Conservation (phyloP, 306 rosid genomes). For the Acmispon strigosus region DNA sequence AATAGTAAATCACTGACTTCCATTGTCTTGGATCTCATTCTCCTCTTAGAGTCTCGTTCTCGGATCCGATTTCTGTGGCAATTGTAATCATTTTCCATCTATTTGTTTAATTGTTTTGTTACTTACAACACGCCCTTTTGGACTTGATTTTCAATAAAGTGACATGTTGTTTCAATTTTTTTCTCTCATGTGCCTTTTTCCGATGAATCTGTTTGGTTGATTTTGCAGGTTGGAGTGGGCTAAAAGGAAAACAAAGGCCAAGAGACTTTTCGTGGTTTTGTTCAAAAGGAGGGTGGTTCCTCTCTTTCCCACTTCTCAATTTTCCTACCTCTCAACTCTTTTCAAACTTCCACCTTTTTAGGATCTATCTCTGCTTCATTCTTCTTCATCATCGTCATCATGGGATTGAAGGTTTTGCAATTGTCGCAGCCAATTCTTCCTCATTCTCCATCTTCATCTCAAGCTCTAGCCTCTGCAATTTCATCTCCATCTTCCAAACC, state of each 20-base stretch:
- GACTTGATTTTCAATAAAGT: background rate
- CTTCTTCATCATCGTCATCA: background rate
- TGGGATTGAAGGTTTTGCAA: constrained; percentile 61
- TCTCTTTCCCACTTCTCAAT: background rate
- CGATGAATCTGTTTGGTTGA: background rate
- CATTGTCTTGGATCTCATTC: constrained; percentile 21
- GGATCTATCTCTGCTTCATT: background rate
- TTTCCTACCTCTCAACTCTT: background rate
- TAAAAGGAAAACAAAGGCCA: constrained; percentile 1
- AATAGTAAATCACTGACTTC: background rate
- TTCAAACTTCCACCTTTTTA: constrained; percentile 5
- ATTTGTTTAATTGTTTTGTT: background rate
- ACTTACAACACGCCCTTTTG: too few species aligned
- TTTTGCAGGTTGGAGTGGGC: constrained; percentile 20
- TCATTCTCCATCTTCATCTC: constrained; percentile 54
- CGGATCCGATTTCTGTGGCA: constrained; percentile 30
- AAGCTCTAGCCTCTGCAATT: constrained; percentile 47
- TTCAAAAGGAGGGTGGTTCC: background rate
- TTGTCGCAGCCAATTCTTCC: constrained; percentile 56
- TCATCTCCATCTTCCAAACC: constrained; percentile 46
- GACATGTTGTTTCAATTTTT: background rate
- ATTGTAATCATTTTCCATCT: background rate
- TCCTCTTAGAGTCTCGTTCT: background rate
- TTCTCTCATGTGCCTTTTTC: background rate
- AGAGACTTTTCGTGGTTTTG: background rate